Evolutionary conservation across 768 basidiomycete species (phyloP).

Genomic region (Suillus variegatus): DNA sequence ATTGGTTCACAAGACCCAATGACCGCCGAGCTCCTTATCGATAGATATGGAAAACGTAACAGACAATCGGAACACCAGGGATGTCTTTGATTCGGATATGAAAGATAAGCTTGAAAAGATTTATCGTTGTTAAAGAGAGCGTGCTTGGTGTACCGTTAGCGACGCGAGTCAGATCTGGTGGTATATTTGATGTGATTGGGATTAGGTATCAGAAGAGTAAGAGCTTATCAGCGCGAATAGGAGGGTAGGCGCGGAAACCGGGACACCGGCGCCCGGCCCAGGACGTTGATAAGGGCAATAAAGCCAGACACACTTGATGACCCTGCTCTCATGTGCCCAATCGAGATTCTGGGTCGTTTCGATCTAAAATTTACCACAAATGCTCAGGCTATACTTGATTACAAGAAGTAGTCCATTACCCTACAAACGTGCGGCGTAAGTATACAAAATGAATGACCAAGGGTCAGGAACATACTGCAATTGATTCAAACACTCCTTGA

Average conservation of each 20-base stretch:
- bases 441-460: conserved; percentile 6
- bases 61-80: not conserved
- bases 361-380: not conserved
- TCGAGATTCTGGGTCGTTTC: not conserved
- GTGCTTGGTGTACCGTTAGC: not conserved
- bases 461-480: conserved; percentile 4
- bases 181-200: not conserved
- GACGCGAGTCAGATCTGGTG: not conserved
- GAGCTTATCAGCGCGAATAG: not conserved
- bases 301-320: not conserved
- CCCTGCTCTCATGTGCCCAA: not conserved
- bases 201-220: conserved; percentile 1
- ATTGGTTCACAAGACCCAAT: not conserved
- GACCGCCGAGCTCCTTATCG: not conserved
- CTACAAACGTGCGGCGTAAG: not conserved
- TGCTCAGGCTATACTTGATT: not conserved
- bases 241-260: not conserved
- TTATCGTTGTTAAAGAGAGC: not conserved
- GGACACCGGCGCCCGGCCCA: conserved; percentile 2
- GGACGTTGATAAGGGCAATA: not conserved
- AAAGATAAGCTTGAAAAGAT: not conserved
- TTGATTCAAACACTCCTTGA: conserved; percentile 13
- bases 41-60: not conserved
- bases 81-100: not conserved
- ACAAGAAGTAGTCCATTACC: conserved; percentile 6